Evolutionary conservation across 345 rosid species (phyloP).

Genomic region (Geranium rotundifolium): DNA sequence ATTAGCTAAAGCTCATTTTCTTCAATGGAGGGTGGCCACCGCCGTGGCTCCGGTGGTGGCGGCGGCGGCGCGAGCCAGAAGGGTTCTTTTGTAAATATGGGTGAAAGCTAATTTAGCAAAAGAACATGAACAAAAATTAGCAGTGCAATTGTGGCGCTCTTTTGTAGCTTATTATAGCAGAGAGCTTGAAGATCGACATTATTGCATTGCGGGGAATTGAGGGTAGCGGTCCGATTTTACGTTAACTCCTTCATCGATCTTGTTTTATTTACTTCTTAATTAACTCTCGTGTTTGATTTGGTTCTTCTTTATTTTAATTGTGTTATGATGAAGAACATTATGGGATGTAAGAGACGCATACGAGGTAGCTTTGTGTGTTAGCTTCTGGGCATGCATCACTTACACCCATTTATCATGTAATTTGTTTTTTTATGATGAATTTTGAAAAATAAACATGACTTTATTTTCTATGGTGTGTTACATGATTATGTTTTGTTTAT

Average conservation of each 20-base stretch:
- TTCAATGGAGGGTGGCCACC: not conserved
- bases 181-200: slow-evolving; percentile 58
- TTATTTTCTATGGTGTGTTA: too few relatives aligned
- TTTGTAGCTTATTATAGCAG: slow-evolving; percentile 6
- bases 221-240: slow-evolving; percentile 79
- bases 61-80: slow-evolving; percentile 6
- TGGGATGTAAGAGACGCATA: slow-evolving; percentile 39
- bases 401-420: slow-evolving; percentile 39
- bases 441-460: too few relatives aligned
- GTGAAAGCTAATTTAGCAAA: slow-evolving; percentile 12
- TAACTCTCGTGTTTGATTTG: not conserved
- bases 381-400: slow-evolving; percentile 72
- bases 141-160: slow-evolving; percentile 11
- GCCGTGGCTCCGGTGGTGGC: slow-evolving; percentile 4
- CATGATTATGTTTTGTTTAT: too few relatives aligned
- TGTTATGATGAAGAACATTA: not conserved
- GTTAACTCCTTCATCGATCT: slow-evolving; percentile 3
- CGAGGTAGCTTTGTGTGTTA: slow-evolving; percentile 24
- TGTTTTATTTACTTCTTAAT: not conserved
- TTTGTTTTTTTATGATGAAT: too few relatives aligned
- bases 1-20: slow-evolving; percentile 2
- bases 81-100: slow-evolving; percentile 24
- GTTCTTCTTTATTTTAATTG: not conserved
- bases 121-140: slow-evolving; percentile 7
- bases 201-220: slow-evolving; percentile 89